Conservation (phyloP, 805 yeast species). For the Suhomyces prunicola region DNA sequence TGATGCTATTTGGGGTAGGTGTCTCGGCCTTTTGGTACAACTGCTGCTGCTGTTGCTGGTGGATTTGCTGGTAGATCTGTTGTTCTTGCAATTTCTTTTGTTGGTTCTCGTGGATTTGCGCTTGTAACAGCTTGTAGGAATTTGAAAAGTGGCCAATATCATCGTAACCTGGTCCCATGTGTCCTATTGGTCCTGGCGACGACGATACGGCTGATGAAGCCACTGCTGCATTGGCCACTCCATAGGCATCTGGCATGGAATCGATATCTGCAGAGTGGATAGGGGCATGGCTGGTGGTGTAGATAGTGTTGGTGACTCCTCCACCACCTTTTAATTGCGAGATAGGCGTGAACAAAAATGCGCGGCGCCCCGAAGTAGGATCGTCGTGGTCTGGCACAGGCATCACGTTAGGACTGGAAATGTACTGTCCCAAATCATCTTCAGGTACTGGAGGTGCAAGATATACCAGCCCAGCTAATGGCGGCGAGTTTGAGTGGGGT, state of each 20-base stretch:
- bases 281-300: conserved; percentile 13
- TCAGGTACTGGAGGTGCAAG: conserved; percentile 68
- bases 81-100: conserved; percentile 13
- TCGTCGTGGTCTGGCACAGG: conserved; percentile 41
- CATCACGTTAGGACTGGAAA: conserved; percentile 38
- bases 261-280: conserved; percentile 15
- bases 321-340: conserved; percentile 40
- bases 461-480: conserved; percentile 90
- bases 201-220: neutral
- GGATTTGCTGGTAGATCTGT: conserved; percentile 12
- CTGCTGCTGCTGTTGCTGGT: conserved; percentile 17
- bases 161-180: neutral
- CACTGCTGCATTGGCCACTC: neutral
- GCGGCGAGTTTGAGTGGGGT: conserved; percentile 79
- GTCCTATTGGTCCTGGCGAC: neutral
- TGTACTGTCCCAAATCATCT: conserved; percentile 80
- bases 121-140: conserved; percentile 15
- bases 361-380: conserved; percentile 30
- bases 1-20: conserved; percentile 10
- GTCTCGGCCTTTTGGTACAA: conserved; percentile 9
- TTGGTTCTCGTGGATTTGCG: conserved; percentile 14
- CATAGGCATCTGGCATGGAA: conserved; percentile 3
- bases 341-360: conserved; percentile 43
- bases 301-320: conserved; percentile 19
- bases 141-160: conserved; percentile 9